Evolutionary conservation across 208 protist species (phyloP), one percentile per base, ranked within the genome.

Genomic region (Leishmania turanica): DNA sequence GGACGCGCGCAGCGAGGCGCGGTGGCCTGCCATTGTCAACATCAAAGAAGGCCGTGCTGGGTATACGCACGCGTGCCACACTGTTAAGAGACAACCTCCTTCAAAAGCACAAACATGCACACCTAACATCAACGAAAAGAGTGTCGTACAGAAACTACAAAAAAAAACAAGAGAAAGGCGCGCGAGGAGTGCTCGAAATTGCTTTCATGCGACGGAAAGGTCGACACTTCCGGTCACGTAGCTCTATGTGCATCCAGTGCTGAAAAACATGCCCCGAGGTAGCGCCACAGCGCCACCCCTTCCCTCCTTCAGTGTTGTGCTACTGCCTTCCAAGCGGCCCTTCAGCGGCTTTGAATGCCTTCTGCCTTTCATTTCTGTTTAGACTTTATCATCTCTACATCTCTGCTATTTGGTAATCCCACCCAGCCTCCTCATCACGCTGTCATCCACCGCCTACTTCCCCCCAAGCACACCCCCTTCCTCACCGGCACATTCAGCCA

Each of bases 401-500:
- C 7, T 7, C 3, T 62, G 19, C 56, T 62, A 2, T 62, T 62
- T 62, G 24, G 24, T 62, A 1, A n/a, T 62, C 24, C 7, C 24
- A n/a, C 13, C 0, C 56, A 62, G 56, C 24, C 56, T 31, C 24
- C 24, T 6, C 56, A n/a, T 2, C 24, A n/a, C 7, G 24, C 56
- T n/a, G 21, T n/a, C 19, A 62, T 11, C 1, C 56, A 31, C 56
- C 6, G 2, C 56, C 9, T n/a, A 62, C 24, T 3, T 62, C 0
- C 24, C 40, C 24, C 19, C 56, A 24, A n/a, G 24, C 2, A n/a
- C 56, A 9, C 56, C 56, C 56, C 56, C 24, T 62, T 62, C 24
- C 21, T n/a, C 24, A 47, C 56, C 56, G 8, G 7, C 24, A n/a
- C 19, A 62, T n/a, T 62, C 56, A 6, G 87, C 60, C 49, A 94